Base-by-base conservation (phyloP, 345 rosid genomes). In the Murraya paniculata region DNA sequence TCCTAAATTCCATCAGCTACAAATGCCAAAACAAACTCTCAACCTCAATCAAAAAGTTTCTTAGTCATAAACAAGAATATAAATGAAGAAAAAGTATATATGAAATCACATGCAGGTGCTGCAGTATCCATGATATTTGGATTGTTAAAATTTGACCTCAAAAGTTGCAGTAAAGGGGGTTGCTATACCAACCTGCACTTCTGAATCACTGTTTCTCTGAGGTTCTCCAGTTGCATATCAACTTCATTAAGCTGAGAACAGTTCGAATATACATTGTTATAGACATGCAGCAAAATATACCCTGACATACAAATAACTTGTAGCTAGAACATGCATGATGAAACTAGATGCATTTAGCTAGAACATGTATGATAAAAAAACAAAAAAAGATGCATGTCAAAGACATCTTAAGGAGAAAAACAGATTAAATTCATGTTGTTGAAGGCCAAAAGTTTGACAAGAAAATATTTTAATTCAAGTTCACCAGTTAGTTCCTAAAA, bases 141-240 rank as follows among this genome's bases (percentile, higher is more conserved):
- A 62, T 7, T 62, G 11, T 39, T 11, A 25, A 22, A 53, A 55
- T 5, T 58, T 64, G 24, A 38, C 56, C 28, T 38, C 24, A 38
- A 61, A 64, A n/a, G 70, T 68, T 30, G 74, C 41, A 53, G 13
- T 27, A 75, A 8, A 22, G 8, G 48, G 31, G 45, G 55, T 31
- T 16, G 33, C 64, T 31, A 31, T 50, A 82, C 87, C 66, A 68
- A 92, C 97, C 94, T 92, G 92, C 95, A 87, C 56, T 80, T 90
- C 75, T 83, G 90, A 78, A 92, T 86, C 31, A 89, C 93, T 68
- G 80, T 65, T 80, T 86, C 88, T 73, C 93, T 85, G 69, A 92
- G 88, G 48, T 78, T 84, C 81, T 87, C 91, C 82, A 91, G 76
- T 77, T 89, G 88, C 86, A 71, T 64, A 85, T 91, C 93, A 64